phyloP scores from a whole-genome alignment of 2,329 filamentous ascomycete species.

The Alternaria ventricosa region DNA sequence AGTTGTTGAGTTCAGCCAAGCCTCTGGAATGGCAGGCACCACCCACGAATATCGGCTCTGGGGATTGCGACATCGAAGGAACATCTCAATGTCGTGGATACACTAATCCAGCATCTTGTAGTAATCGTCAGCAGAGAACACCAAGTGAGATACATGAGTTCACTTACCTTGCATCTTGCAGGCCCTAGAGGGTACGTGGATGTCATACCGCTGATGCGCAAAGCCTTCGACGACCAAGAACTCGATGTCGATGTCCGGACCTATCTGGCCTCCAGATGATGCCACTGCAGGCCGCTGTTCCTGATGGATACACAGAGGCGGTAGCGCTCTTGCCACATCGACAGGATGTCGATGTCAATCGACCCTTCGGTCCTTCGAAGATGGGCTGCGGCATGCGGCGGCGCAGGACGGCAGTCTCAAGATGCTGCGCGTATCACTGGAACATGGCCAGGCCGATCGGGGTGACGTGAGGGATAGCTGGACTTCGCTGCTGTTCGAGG shows the following conservation, averaged over 20 bases:
- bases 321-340: not conserved
- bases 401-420: not conserved
- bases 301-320: not conserved
- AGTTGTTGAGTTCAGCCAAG: too few species aligned
- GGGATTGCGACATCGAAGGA: too few species aligned
- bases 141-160: too few species aligned
- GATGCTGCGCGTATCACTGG: not conserved
- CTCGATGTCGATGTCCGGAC: not conserved
- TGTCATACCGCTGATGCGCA: not conserved
- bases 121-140: too few species aligned
- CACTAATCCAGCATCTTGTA: too few species aligned
- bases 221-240: not conserved
- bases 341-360: not conserved
- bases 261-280: fast-evolving
- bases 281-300: not conserved
- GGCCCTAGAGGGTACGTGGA: not conserved
- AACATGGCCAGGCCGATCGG: not conserved
- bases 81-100: too few species aligned
- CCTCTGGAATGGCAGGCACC: too few species aligned
- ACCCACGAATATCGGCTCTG: too few species aligned
- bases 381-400: not conserved
- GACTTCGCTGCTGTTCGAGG: not conserved
- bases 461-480: not conserved
- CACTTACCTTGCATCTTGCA: not conserved
- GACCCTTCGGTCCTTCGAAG: fast-evolving